Percentiles rank a stretch among this genome's conserved stretches.
Conservation (phyloP, 83 land plant species). For the Picea abies region DNA sequence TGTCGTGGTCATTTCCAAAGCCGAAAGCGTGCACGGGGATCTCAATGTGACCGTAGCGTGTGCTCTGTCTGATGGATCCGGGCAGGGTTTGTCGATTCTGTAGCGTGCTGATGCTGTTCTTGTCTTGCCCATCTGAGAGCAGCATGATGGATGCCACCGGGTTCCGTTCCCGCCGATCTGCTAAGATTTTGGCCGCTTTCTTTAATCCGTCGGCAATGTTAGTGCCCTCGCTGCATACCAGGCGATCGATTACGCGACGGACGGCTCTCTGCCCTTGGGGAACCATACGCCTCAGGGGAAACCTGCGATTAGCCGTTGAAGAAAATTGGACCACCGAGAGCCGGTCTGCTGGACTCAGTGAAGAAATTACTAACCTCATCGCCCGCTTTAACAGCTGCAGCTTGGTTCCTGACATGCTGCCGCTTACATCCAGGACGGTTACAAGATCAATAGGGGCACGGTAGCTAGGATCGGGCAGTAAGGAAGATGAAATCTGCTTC, state of each 20-base stretch:
- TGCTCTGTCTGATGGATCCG: slow-evolving; percentile 19
- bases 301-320: slow-evolving; percentile 53
- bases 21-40: slow-evolving; percentile 73
- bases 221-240: slow-evolving; percentile 50
- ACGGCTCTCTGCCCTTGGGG: slow-evolving; percentile 62
- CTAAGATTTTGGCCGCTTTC: slow-evolving; percentile 77
- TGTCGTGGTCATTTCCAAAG: slow-evolving; percentile 50
- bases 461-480: slow-evolving; percentile 34
- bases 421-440: slow-evolving; percentile 83
- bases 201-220: slow-evolving; percentile 63
- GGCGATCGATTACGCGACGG: slow-evolving; percentile 61
- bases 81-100: slow-evolving; percentile 18
- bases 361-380: slow-evolving; percentile 68
- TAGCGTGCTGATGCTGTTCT: slow-evolving; percentile 18
- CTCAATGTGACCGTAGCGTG: slow-evolving; percentile 42
- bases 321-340: slow-evolving; percentile 86
- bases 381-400: slow-evolving; percentile 66
- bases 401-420: slow-evolving; percentile 60
- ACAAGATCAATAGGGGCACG: slow-evolving; percentile 86
- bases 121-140: slow-evolving; percentile 77
- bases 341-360: slow-evolving; percentile 73
- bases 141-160: slow-evolving; percentile 84
- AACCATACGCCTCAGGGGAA: slow-evolving; percentile 77
- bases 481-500: slow-evolving; percentile 17
- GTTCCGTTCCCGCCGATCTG: slow-evolving; percentile 78